Base-by-base conservation (phyloP, 441 rosid species). In the Brassica hybrid region DNA sequence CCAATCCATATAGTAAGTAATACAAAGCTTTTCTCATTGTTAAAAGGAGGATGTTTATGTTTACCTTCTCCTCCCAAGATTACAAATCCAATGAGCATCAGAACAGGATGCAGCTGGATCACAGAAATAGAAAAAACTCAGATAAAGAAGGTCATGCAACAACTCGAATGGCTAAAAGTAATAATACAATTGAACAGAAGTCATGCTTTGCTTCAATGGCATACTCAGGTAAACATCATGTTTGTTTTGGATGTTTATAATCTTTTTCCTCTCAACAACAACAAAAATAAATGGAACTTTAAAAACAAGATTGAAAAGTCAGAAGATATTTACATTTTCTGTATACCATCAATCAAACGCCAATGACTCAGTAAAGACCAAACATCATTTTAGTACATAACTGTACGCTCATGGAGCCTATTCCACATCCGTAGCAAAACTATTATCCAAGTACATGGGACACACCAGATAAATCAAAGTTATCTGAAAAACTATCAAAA, bases 31-130 rank as follows among this genome's bases (percentile, higher is more conserved):
- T 60, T 57, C 3, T 66, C 43, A 13, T 18, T 57, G 27, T 56
- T 43, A 4, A 2, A 32, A 56, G 6, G 25, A 30, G 58, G 64
- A 1, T 72, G 45, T 67, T 34, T 6, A 3, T 0, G 32, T 84
- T 38, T 94, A 94, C 99, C 99, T 94, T 94, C 90, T 1, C 99
- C 99, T 75, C 98, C 98, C 27, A 94, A 76, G 83, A 94, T 86
- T 62, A 94, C 71, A 9, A 94, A 76, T 62, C 99, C 99, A 3
- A 94, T 89, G 64, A 93, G 87, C 98, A 94, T 89, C 79, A 94
- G 79, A 56, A 93, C 96, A 61, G 99, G 98, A 79, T 94, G 99
- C 59, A 93, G 67, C 99, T 94, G 91, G 68, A 78, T 7, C 76
- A n/a, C n/a, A n/a, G n/a, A n/a, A n/a, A n/a, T n/a, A n/a, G n/a